Conservation (phyloP, 2,329 filamentous ascomycete species). For the Graphiopsis chlorocephala region DNA sequence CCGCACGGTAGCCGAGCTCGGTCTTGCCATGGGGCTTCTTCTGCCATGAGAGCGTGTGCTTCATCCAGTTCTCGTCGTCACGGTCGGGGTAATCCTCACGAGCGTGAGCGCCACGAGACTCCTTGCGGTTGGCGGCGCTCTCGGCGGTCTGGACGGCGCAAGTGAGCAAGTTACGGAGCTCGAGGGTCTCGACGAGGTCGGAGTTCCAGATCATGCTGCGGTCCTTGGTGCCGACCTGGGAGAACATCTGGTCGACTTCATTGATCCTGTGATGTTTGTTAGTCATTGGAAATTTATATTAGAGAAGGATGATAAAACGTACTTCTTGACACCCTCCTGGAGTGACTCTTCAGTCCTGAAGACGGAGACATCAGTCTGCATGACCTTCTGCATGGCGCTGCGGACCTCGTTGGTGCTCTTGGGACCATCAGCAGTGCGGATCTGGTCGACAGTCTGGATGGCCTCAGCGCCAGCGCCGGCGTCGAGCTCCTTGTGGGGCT, state of each 20-base stretch:
- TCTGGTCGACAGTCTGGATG: conserved; percentile 79
- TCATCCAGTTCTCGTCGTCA: conserved; percentile 98
- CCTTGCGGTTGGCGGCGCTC: conserved; percentile 88
- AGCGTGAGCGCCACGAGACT: conserved; percentile 94
- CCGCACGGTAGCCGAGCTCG: conserved; percentile 80
- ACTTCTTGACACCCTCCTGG: conserved; percentile 83
- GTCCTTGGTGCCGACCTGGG: conserved; percentile 90
- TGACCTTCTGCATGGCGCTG: conserved; percentile 92
- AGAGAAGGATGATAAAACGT: conserved; percentile 17
- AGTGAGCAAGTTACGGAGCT: conserved; percentile 90
- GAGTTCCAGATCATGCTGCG: conserved; percentile 99
- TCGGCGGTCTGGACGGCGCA: conserved; percentile 94
- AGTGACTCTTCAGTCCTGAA: conserved; percentile 93
- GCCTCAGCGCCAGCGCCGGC: conserved; percentile 86
- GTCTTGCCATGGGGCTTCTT: conserved; percentile 85
- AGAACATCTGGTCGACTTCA: conserved; percentile 76
- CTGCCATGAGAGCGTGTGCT: conserved; percentile 97
- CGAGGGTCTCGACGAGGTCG: conserved; percentile 92
- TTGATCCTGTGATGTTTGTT: conserved; percentile 54
- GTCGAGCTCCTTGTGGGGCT: conserved; percentile 72
- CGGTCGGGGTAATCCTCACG: conserved; percentile 95
- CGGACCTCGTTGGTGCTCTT: conserved; percentile 88
- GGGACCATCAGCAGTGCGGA: conserved; percentile 78
- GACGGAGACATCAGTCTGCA: conserved; percentile 95
- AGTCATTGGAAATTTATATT: conserved; percentile 9